These are phyloP conservation scores for Fusarium sp. DNA, from an alignment of 2,329 filamentous ascomycete species.

Conservation along the genomic window DNA sequence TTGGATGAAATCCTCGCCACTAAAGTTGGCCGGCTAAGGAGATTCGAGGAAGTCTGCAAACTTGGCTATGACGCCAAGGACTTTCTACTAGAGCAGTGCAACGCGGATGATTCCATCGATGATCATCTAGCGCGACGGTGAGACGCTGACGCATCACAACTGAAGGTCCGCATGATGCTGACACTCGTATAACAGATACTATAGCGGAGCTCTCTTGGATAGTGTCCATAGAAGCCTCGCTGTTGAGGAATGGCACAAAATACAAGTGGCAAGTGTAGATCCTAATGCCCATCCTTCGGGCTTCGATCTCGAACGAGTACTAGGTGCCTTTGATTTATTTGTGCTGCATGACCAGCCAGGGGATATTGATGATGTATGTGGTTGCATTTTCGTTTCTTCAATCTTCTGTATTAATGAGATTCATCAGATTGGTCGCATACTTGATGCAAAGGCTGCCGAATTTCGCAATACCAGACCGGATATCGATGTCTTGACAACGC, in stretches of 20 bases:
- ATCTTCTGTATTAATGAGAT: slow-evolving; percentile 14
- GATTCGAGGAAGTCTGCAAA: slow-evolving; percentile 73
- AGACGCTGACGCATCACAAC: slow-evolving; percentile 45
- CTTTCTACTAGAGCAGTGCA: slow-evolving; percentile 72
- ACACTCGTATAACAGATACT: slow-evolving; percentile 63
- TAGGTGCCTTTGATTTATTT: slow-evolving; percentile 91
- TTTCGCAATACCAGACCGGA: slow-evolving; percentile 63
- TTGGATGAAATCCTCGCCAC: slow-evolving; percentile 75
- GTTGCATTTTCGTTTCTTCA: slow-evolving; percentile 1
- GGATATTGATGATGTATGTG: slow-evolving; percentile 74
- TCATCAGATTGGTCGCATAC: slow-evolving; percentile 63
- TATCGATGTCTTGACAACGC: slow-evolving; percentile 65
- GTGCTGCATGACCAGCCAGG: slow-evolving; percentile 74
- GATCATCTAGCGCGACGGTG: slow-evolving; percentile 80
- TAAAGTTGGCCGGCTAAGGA: slow-evolving; percentile 72
- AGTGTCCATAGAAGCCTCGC: slow-evolving; percentile 83
- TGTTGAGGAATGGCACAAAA: slow-evolving; percentile 74
- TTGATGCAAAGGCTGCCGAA: slow-evolving; percentile 68
- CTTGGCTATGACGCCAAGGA: slow-evolving; percentile 91
- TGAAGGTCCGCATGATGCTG: slow-evolving; percentile 8
- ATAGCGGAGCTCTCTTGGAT: slow-evolving; percentile 75
- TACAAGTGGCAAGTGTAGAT: slow-evolving; percentile 36
- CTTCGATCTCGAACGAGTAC: slow-evolving; percentile 69
- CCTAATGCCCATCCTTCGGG: slow-evolving; percentile 50
- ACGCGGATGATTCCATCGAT: slow-evolving; percentile 64